Evolutionary conservation across 2,329 filamentous ascomycete genomes (phyloP), one percentile per base, ranked within the genome.

Genomic region (Phialophora expanda): DNA sequence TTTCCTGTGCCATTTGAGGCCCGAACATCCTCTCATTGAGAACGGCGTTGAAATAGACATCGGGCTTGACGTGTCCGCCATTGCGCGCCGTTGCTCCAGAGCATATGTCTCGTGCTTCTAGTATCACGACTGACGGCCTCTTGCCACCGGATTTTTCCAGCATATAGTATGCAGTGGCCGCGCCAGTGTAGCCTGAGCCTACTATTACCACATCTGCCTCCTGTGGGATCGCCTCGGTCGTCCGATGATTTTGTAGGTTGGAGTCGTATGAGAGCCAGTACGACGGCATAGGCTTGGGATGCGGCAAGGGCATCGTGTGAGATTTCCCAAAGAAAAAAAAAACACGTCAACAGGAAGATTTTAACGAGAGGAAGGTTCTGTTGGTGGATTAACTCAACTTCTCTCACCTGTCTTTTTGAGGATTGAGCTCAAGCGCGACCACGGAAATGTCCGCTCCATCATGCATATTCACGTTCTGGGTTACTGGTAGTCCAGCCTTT

Each of bases 121-220:
- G 69, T 30, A 81, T 75, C 0, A 77, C 67, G n/a, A 80, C 76
- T 0, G 75, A 76, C 4, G 73, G 74, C 4, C 70, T 64, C 41
- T 66, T 56, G 22, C 67, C 56, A 26, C 72, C 67, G 22, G 56
- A 61, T 14, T 66, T 60, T 1, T 73, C 74, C 12, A 78, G 66
- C 4, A 81, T 75, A 65, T 84, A 78, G 53, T 82, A 81, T 0
- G 78, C 79, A 4, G 79, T 77, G 1, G 78, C 76, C 0, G 78
- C 77, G 2, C 83, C 83, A 4, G 82, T 76, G 61, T 79, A 82
- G 0, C 83, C 83, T 14, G 80, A 78, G 0, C 82, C 83, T 8
- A 84, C 77, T 44, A 85, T 79, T 17, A 79, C 76, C 58, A 85
- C 78, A 54, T 84, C 81, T 32, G 75, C 77, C 32, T 78, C 65